Conservation (phyloP, 768 basidiomycete species). For the Boletus vinaceobasis region DNA sequence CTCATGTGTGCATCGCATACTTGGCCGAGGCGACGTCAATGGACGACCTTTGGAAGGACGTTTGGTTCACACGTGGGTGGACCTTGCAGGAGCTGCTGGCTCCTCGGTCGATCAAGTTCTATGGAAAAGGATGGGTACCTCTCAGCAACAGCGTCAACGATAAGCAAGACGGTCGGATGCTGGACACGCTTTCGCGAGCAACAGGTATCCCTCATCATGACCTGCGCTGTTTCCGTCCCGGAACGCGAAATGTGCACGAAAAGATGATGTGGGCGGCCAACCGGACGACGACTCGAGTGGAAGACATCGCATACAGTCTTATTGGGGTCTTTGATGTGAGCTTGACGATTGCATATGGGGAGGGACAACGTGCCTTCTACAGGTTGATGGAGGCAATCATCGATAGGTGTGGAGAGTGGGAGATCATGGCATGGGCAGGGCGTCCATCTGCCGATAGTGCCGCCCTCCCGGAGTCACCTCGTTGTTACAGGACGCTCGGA, state of each 20-base stretch:
- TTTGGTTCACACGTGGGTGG: conserved; percentile 34
- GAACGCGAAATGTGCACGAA: conserved; percentile 23
- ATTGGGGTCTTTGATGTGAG: conserved; percentile 35
- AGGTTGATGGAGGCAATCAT: conserved; percentile 31
- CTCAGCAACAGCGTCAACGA: conserved; percentile 27
- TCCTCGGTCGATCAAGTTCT: conserved; percentile 31
- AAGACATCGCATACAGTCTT: conserved; percentile 33
- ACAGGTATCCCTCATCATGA: conserved; percentile 27
- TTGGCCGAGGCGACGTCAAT: conserved; percentile 28
- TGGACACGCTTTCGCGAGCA: conserved; percentile 24
- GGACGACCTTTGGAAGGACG: conserved; percentile 24
- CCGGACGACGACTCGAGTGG: conserved; percentile 32
- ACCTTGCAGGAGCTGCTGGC: conserved; percentile 30
- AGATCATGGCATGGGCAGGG: conserved; percentile 33
- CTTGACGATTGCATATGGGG: conserved; percentile 34
- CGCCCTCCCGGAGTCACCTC: conserved; percentile 31
- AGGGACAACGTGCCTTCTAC: conserved; percentile 31
- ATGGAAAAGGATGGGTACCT: conserved; percentile 25
- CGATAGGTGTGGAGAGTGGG: conserved; percentile 29
- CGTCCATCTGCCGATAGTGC: conserved; percentile 24
- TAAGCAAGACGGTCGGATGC: conserved; percentile 23
- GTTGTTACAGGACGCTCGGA: conserved; percentile 25
- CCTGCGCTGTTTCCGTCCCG: conserved; percentile 22
- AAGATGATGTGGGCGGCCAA: conserved; percentile 35
- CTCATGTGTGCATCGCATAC: conserved; percentile 32